Base-by-base conservation (phyloP, 805 yeast genomes). In the Alloascoidea hylecoeti region DNA sequence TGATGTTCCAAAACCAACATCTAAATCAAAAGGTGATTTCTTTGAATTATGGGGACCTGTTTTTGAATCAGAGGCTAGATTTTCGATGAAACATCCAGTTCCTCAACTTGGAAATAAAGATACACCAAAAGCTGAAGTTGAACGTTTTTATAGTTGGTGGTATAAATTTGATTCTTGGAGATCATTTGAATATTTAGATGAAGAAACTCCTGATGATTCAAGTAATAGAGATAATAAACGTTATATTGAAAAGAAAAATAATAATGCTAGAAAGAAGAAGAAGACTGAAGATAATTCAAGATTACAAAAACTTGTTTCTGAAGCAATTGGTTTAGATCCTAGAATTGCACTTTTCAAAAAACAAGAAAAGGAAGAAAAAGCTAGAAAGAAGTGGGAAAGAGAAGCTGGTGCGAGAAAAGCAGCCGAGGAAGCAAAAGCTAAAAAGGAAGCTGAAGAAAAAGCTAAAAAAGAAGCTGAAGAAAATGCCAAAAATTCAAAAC, bases 191-290 rank as follows among this genome's bases (percentile, higher is more conserved):
- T 92, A 88, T 68, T 74, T 86, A 60, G 98, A 92, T 58, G 98
- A 92, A 70, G 98, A 92, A 57, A 96, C 88, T 54, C 98, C 98
- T 50, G 98, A 92, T 68, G 98, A 92, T 64, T 83, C 96, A 41
- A 82, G 95, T 44, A 92, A 92, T 78, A 86, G 98, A 73, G 98
- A 92, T 61, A 95, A 92, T 75, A 92, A 92, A 71, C 94, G 98
- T 68, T 83, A 85, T 70, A 79, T 88, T 50, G 98, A 92, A 68
- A 85, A 89, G 71, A 92, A 92, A 73, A 92, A 92, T 71, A 75
- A 83, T 63, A 86, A 95, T 49, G 84, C 94, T 42, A 83, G 98
- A 70, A 82, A 84, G 71, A 92, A 89, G 82, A 82, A 75, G 71
- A 92, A 92, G 80, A 86, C 89, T 55, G 96, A 92, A 57, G 98